Conservation (phyloP, 2,329 filamentous ascomycete species). For the Sporothrix dimorphospora region DNA sequence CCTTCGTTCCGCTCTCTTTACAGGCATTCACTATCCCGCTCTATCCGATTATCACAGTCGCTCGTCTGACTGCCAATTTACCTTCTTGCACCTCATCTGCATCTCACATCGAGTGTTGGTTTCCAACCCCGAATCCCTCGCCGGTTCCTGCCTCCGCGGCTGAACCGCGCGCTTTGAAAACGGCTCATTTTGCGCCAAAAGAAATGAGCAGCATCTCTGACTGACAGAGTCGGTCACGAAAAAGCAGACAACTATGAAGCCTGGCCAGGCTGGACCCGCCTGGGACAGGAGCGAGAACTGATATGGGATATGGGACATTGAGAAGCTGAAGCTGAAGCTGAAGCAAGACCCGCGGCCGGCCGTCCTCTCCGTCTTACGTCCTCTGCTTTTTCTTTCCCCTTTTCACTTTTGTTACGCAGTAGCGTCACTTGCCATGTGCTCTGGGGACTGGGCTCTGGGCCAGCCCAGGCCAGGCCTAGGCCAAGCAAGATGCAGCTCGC, state of each 20-base stretch:
- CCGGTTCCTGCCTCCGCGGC: background rate
- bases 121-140: background rate
- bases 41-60: background rate
- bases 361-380: background rate
- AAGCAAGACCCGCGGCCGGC: background rate
- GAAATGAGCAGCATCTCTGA: background rate
- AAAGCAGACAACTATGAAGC: background rate
- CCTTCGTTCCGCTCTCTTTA: background rate
- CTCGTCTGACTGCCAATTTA: background rate
- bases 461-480: conserved; percentile 8
- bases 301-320: background rate
- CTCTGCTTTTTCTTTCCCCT: background rate
- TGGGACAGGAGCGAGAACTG: background rate
- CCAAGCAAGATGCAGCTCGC: background rate
- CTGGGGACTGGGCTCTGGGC: background rate
- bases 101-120: background rate
- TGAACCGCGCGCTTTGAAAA: background rate
- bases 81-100: background rate
- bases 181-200: background rate
- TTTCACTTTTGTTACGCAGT: background rate
- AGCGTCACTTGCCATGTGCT: conserved; percentile 22
- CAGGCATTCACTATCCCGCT: conserved; percentile 5
- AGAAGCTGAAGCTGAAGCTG: background rate
- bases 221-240: background rate
- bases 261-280: background rate